Evolutionary conservation across 805 yeast species (phyloP).

Genomic region (Metschnikowia henanensis): DNA sequence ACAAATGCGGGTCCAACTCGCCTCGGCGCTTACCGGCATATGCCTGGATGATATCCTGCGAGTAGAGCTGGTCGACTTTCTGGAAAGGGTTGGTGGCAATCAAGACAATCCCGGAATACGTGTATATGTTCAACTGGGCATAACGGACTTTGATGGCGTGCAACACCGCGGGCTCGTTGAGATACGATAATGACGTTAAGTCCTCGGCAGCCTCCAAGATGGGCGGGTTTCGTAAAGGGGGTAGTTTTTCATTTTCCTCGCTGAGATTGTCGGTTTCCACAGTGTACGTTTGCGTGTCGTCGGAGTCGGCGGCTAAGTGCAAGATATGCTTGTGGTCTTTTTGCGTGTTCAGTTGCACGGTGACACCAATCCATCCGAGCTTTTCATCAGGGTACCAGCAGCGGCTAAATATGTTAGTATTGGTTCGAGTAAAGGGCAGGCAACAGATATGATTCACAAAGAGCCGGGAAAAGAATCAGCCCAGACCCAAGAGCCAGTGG

Average conservation of each 20-base stretch:
- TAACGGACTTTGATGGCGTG: constrained; percentile 92
- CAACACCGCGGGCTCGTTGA: constrained; percentile 95
- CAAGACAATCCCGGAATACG: constrained; percentile 94
- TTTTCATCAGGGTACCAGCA: constrained; percentile 81
- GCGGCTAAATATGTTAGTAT: constrained; percentile 33
- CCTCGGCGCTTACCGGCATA: constrained; percentile 93
- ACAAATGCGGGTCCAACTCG: constrained; percentile 94
- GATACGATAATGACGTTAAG: constrained; percentile 84
- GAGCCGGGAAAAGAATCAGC: background rate
- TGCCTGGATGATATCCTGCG: constrained; percentile 91
- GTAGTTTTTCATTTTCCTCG: constrained; percentile 59
- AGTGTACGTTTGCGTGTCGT: constrained; percentile 39
- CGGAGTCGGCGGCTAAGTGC: constrained; percentile 54
- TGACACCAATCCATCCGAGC: constrained; percentile 76
- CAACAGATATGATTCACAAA: background rate
- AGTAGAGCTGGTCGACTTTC: constrained; percentile 84
- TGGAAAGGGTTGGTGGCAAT: constrained; percentile 97
- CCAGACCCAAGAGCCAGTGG: too few species aligned
- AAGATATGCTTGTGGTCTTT: constrained; percentile 47
- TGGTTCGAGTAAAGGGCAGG: too few species aligned
- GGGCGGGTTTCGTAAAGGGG: constrained; percentile 88
- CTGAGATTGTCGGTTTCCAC: constrained; percentile 49
- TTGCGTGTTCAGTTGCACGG: constrained; percentile 46
- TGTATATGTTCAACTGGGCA: constrained; percentile 86
- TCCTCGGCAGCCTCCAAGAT: constrained; percentile 93